Conservation (phyloP, 345 rosid species). For the Leavenworthia alabamica region DNA sequence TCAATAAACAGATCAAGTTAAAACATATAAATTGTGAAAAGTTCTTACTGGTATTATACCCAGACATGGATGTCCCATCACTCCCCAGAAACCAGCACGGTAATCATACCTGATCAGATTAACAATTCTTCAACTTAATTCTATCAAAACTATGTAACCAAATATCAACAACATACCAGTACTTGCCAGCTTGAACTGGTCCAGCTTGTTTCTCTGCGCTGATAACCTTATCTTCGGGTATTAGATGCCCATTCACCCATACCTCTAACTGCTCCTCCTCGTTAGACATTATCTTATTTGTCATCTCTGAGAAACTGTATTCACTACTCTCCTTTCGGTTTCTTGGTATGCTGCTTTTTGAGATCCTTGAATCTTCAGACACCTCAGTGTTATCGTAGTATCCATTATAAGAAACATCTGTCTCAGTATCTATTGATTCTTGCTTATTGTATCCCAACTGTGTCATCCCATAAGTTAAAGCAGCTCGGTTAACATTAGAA, state of each 20-base stretch:
- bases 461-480: constrained; percentile 26
- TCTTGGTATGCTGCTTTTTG: constrained; percentile 24
- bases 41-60: constrained; percentile 71
- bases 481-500: constrained; percentile 32
- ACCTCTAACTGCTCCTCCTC: constrained; percentile 37
- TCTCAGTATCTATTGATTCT: constrained; percentile 36
- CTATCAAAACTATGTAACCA: not conserved
- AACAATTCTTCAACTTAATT: not conserved
- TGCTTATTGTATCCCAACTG: constrained; percentile 31
- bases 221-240: constrained; percentile 44
- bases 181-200: constrained; percentile 69
- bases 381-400: constrained; percentile 23
- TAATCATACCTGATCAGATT: constrained; percentile 55
- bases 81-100: constrained; percentile 83
- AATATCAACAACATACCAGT: constrained; percentile 52
- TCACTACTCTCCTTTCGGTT: constrained; percentile 34
- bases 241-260: constrained; percentile 51
- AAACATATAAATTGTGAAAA: not conserved
- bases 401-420: constrained; percentile 39
- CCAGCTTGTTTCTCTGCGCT: constrained; percentile 63
- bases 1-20: not conserved
- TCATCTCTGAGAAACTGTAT: constrained; percentile 35
- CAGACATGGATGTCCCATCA: constrained; percentile 54
- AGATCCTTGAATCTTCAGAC: constrained; percentile 39
- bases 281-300: constrained; percentile 27